Base-by-base conservation (phyloP, 2,329 filamentous ascomycete genomes). In the Colletotrichum orchidophilum region DNA sequence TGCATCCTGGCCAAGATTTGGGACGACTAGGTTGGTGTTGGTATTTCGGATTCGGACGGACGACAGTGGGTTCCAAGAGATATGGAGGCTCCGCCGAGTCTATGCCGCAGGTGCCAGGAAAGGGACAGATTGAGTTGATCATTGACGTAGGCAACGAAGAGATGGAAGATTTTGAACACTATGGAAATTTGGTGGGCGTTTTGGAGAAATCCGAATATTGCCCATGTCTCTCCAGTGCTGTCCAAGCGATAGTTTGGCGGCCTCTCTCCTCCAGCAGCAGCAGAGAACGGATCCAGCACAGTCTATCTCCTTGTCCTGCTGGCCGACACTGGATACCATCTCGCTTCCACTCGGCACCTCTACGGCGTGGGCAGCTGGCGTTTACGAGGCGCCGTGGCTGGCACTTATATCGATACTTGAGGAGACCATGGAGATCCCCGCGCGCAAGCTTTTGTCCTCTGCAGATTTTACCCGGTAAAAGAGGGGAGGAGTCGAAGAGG, bases 1-100 rank as follows among this genome's bases (percentile, higher is more conserved):
- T 66, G 67, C 57, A 67, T 52, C 27, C 52, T 57, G 24, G 52
- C 26, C 57, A 53, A 33, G 50, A 24, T 62, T 57, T 67, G 63
- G 63, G 31, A 58, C 50, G 29, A 13, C 57, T 31, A 18, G 29
- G 39, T 52, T 46, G 39, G 39, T 18, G 39, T 46, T 46, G 9
- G 0, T 55, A 27, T 61, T 31, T 67, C 63, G 68, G 57, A 42
- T 62, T 57, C 50, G 57, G 57, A 15, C 39, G 35, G 49, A 66
- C n/a, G 55, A 42, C 35, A 9, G 54, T 33, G 54, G 55, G 55
- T 39, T 11, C 39, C 39, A 46, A 46, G 39, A 46, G 39, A 46
- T 18, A 46, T n/a, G 39, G 31, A 39, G 13, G 50, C 11, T 50
- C 33, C 50, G 26, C 50, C 24, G 61, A 24, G 24, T 18, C 49